phyloP scores from a whole-genome alignment of 1,284 basidiomycete genomes.

The Phaffia rhodozyma region DNA sequence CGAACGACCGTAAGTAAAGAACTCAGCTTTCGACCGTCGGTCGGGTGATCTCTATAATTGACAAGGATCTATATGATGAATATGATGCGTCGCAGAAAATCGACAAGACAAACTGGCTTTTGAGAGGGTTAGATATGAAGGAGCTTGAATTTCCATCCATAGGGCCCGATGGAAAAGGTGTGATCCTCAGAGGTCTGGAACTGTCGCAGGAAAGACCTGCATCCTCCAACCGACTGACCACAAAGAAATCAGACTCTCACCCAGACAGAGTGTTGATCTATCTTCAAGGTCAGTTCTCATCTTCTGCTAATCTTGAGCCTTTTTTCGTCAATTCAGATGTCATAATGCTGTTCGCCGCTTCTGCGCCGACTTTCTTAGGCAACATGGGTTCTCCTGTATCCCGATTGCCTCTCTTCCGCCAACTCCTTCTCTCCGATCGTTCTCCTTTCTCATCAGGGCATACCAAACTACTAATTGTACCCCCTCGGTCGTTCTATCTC shows the following conservation, averaged over 20 bases:
- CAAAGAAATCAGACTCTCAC: no score
- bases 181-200: constrained; percentile 7
- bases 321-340: background rate
- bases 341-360: background rate
- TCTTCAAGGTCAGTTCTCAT: constrained; percentile 7
- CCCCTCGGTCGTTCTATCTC: constrained; percentile 16
- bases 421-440: constrained; percentile 6
- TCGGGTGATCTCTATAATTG: background rate
- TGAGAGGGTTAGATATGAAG: background rate
- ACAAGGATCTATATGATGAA: no score
- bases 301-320: background rate
- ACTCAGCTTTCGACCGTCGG: background rate
- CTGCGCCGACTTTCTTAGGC: background rate
- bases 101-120: background rate
- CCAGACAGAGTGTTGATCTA: background rate
- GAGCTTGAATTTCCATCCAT: background rate
- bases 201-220: background rate
- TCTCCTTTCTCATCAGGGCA: constrained; percentile 1
- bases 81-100: background rate
- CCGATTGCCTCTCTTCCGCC: constrained; percentile 8
- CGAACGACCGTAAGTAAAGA: background rate
- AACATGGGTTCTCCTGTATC: constrained; percentile 12
- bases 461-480: constrained; percentile 1
- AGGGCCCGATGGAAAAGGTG: background rate
- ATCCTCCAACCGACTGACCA: background rate